Evolutionary conservation across 176 grass and related monocot genomes (phyloP), one percentile per base, ranked within the genome.

Genomic region (Ensete glaucum): DNA sequence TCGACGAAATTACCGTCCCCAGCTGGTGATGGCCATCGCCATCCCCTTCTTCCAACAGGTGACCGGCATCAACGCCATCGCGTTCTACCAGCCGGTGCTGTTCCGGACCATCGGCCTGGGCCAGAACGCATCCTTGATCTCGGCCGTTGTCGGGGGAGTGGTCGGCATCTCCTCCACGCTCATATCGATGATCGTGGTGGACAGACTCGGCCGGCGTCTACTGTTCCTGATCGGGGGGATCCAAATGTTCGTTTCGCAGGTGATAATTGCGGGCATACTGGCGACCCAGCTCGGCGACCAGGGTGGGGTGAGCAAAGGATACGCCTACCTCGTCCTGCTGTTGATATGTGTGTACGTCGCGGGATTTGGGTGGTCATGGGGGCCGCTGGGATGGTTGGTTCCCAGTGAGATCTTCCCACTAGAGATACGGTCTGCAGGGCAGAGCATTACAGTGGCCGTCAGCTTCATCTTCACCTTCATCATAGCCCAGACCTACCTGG

Each of bases 331-430:
- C 2, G 75, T 96, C 0, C 82, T 96, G 56, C 11, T 86, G 0
- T 75, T 88, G 8, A 91, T 96, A 77, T 86, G 83, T 52, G 67
- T 86, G 13, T 96, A 96, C 80, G 83, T 88, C 14, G 85, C 83
- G 0, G 91, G 88, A 34, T 96, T 96, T 53, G 81, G 78, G 20
- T 84, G 81, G 83, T 96, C 91, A 2, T 96, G 85, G 85, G 91
- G 85, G 0, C 91, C 85, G 0, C 54, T 96, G 1, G 83, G 91
- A 0, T 91, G 88, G 88, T 50, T 96, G 0, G 88, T 96, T 1
- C 88, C 91, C 3, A 88, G 91, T 80, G 90, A 89, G 87, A 83
- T 93, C 9, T 89, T 87, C 73, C 81, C 88, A 27, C 63, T 95
- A 59, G 88, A 95, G 84, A 80, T 95, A 54, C 69, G 91, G 65